Evolutionary conservation across 2,329 filamentous ascomycete genomes (phyloP).

Genomic region (Grosmannia huntii): DNA sequence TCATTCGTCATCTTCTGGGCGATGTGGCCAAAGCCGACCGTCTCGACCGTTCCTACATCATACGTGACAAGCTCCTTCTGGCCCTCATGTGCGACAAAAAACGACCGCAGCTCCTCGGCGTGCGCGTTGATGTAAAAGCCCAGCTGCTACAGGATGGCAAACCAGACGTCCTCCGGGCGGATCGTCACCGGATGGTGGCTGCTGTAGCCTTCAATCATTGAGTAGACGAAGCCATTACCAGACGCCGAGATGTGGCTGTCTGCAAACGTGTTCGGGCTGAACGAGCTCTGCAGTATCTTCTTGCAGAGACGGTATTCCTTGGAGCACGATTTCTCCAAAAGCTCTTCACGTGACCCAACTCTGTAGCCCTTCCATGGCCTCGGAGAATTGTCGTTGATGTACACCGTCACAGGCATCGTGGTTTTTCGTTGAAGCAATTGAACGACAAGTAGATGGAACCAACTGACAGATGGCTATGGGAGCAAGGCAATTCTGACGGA

Average conservation of each 20-base stretch:
- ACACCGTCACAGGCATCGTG: not conserved
- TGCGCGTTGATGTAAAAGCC: not conserved
- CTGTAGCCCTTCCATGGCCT: not conserved
- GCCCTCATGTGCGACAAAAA: not conserved
- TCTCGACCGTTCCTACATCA: constrained; percentile 10
- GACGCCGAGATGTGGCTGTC: not conserved
- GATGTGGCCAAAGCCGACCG: constrained; percentile 17
- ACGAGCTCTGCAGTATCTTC: not conserved
- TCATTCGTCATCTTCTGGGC: constrained; percentile 22
- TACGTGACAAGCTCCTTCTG: not conserved
- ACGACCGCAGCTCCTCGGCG: not conserved
- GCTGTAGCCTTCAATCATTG: constrained; percentile 22
- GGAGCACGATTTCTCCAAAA: not conserved
- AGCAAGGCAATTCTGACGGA: not conserved
- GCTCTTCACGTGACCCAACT: not conserved
- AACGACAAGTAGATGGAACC: not conserved
- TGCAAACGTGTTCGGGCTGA: not conserved
- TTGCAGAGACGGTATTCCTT: not conserved
- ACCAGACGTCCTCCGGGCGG: constrained; percentile 37
- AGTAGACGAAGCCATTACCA: not conserved
- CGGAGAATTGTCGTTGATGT: not conserved
- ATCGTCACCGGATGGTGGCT: constrained; percentile 28
- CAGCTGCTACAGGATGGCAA: constrained; percentile 24
- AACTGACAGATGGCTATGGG: not conserved
- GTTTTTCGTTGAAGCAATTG: not conserved